Evolutionary conservation across 2,329 filamentous ascomycete genomes (phyloP).

Genomic region (Metarhizium brunneum): DNA sequence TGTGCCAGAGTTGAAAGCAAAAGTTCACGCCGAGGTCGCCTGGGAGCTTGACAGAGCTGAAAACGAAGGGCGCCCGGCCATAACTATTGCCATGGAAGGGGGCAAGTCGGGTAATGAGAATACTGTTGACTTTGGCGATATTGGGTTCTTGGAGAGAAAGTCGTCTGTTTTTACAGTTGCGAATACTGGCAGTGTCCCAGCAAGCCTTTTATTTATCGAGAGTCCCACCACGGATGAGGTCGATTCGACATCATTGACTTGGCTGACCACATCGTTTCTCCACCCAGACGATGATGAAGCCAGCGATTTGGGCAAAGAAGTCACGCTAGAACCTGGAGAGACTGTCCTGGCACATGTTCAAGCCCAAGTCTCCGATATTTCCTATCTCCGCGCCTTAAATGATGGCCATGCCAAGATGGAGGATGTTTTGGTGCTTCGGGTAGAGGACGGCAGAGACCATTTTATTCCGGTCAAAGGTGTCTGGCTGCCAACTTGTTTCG

Average conservation of each 20-base stretch:
- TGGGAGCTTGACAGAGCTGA: conserved; percentile 82
- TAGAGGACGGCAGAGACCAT: conserved; percentile 77
- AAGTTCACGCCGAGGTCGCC: conserved; percentile 77
- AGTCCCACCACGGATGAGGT: conserved; percentile 46
- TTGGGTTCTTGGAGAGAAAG: conserved; percentile 60
- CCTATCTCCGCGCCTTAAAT: conserved; percentile 63
- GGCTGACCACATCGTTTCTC: conserved; percentile 63
- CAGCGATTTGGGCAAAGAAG: conserved; percentile 31
- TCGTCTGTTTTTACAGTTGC: conserved; percentile 70
- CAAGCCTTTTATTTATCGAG: conserved; percentile 72
- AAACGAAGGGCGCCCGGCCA: conserved; percentile 75
- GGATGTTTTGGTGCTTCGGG: conserved; percentile 78
- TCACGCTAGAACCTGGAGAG: conserved; percentile 77
- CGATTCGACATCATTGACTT: conserved; percentile 39
- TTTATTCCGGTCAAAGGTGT: conserved; percentile 73
- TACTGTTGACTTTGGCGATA: conserved; percentile 68
- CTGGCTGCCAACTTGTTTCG: conserved; percentile 78
- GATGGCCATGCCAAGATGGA: conserved; percentile 58
- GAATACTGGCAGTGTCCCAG: conserved; percentile 78
- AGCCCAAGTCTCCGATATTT: conserved; percentile 53
- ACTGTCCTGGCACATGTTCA: conserved; percentile 63
- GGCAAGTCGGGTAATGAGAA: conserved; percentile 32
- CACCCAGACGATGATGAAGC: conserved; percentile 24
- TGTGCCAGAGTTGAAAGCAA: conserved; percentile 73
- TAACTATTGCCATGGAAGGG: conserved; percentile 73